Percentiles rank a stretch among this genome's conserved stretches.
phyloP scores from a whole-genome alignment of 805 yeast species.

The Monosporozyma aerobia region DNA sequence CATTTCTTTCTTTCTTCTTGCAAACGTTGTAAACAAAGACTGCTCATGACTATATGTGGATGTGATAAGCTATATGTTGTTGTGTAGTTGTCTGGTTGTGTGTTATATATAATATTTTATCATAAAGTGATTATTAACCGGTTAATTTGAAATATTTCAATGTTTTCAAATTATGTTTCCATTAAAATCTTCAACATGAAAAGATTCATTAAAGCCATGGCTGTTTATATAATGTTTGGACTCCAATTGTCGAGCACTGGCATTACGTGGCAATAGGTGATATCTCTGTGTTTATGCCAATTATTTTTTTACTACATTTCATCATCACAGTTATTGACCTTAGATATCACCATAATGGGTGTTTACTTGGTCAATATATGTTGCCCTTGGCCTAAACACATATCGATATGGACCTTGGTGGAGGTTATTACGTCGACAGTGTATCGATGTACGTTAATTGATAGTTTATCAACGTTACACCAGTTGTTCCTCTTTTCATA shows the following conservation, averaged over 20 bases:
- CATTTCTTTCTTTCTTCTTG: slow-evolving; percentile 95
- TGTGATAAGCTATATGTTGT: neutral
- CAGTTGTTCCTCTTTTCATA: too few relatives aligned
- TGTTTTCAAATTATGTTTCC: neutral
- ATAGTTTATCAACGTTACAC: too few relatives aligned
- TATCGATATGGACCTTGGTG: too few relatives aligned
- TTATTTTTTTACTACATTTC: too few relatives aligned
- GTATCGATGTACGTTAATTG: too few relatives aligned
- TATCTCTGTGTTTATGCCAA: neutral
- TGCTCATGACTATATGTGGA: slow-evolving; percentile 28
- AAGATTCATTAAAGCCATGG: neutral
- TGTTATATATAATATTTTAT: neutral
- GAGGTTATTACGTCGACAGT: too few relatives aligned
- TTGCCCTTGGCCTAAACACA: too few relatives aligned
- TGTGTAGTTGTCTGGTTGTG: slow-evolving; percentile 27
- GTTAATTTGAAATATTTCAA: neutral
- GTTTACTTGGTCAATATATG: too few relatives aligned
- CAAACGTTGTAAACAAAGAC: slow-evolving; percentile 69
- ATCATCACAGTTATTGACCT: too few relatives aligned
- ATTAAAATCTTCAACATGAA: neutral
- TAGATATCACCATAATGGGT: too few relatives aligned
- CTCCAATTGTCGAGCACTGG: too few relatives aligned
- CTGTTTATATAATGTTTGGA: neutral
- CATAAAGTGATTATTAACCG: neutral
- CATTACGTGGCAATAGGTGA: neutral